Evolutionary conservation across 495 filamentous ascomycete genomes (phyloP), one percentile per base, ranked within the genome.

Genomic region (Penicillium pulvis): DNA sequence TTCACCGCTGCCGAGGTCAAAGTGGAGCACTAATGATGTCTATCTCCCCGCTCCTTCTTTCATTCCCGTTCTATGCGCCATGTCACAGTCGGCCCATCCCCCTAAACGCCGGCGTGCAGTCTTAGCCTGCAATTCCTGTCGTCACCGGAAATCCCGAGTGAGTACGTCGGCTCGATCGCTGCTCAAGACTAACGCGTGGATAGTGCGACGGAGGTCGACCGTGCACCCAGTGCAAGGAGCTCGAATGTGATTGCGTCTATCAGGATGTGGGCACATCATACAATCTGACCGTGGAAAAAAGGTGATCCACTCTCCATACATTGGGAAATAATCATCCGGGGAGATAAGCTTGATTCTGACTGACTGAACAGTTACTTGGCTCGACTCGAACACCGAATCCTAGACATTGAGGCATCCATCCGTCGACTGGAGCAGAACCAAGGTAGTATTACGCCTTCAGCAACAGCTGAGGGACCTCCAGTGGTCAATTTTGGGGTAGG

Each of bases 141-240:
- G 58, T 12, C 58, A 61, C 17, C 58, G 58, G 44, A 61, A 61
- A 56, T 61, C 58, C 12, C 58, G 58, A 19, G 58, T 61, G 20
- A 17, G 58, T 46, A 36, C n/a, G 11, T 30, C 26, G 39, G 17
- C 24, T 31, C 7, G 31, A 52, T 46, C 30, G 47, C 53, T 23
- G 16, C 14, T 41, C 14, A n/a, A 12, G 16, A 31, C 42, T 45
- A 36, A 56, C 14, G 23, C 16, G 5, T 31, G 19, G 17, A 19
- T 7, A 53, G 51, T 53, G 51, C n/a, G 51, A 53, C 24, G 51
- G 51, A 28, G 35, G 36, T 30, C 36, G 51, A 17, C 58, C 58
- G 19, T 61, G 58, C 39, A 23, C 58, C 41, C 53, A 31, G 33
- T 61, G 58, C 47, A 56, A 52, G 31, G 58, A 61, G 28, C 47